phyloP scores from a whole-genome alignment of 805 yeast species.

The Diddensiella caesifluorescens region DNA sequence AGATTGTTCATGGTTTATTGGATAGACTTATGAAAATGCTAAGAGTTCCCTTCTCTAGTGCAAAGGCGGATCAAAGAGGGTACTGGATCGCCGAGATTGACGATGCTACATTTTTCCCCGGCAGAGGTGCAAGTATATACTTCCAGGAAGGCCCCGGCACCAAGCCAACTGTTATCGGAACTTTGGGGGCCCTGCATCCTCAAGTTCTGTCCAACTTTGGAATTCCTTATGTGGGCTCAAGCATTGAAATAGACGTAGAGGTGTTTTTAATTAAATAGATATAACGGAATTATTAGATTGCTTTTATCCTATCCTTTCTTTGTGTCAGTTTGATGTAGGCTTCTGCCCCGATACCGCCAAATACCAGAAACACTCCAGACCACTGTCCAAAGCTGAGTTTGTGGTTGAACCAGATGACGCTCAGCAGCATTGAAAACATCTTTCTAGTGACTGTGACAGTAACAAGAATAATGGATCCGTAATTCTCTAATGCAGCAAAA shows the following conservation, averaged over 20 bases:
- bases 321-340: slow-evolving; percentile 44
- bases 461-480: slow-evolving; percentile 78
- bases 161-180: slow-evolving; percentile 48
- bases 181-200: slow-evolving; percentile 93
- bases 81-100: slow-evolving; percentile 36
- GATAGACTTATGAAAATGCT: slow-evolving; percentile 95
- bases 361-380: slow-evolving; percentile 73
- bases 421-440: slow-evolving; percentile 89
- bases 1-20: slow-evolving; percentile 85
- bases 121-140: slow-evolving; percentile 88
- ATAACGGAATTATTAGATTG: neutral
- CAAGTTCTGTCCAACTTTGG: slow-evolving; percentile 82
- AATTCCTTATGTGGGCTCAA: slow-evolving; percentile 87
- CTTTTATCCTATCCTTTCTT: neutral
- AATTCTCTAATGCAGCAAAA: slow-evolving; percentile 73
- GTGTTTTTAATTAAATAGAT: slow-evolving; percentile 48
- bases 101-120: slow-evolving; percentile 72
- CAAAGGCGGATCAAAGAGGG: slow-evolving; percentile 58
- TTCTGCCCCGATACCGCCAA: slow-evolving; percentile 80
- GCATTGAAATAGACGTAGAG: slow-evolving; percentile 86
- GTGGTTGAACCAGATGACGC: slow-evolving; percentile 87
- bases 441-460: slow-evolving; percentile 95
- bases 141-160: slow-evolving; percentile 53
- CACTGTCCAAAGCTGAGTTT: slow-evolving; percentile 58
- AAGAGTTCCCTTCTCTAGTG: slow-evolving; percentile 57